Base-by-base conservation (phyloP, 2,329 filamentous ascomycete species). In the Phyllosticta paracitricarpa region DNA sequence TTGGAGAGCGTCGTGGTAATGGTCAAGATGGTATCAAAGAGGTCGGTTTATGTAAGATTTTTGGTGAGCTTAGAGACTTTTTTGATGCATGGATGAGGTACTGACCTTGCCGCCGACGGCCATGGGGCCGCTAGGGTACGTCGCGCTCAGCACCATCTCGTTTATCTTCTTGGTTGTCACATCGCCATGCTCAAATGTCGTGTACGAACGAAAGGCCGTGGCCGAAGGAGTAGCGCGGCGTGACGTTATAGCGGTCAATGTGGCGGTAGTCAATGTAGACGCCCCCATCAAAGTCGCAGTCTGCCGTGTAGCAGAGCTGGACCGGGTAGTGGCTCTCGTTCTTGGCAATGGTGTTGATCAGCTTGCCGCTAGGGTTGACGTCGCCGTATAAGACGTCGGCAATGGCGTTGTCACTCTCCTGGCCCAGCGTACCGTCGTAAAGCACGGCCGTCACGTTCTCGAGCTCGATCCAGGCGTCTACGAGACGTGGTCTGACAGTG, bases 341-440 rank as follows among this genome's bases (percentile, higher is more conserved):
- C 67, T 86, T 86, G 9, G 89, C 90, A 54, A 96, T 88, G 0
- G 91, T 96, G 75, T 95, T 96, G 0, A 91, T 91, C 2, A 97
- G 77, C 62, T 89, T 87, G 19, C 92, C 91, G 56, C 84, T 90
- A 0, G 87, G 86, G 68, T 91, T 93, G 14, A 85, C 81, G 24
- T 87, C 82, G 7, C 92, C 92, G 62, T 92, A 90, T 2, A 96
- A 77, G 1, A 96, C 81, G 66, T 95, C 89, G 1, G 84, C 83
- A 4, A 97, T 79, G 0, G 92, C 89, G 63, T 89, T 87, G 7
- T 92, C 92, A 52, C 88, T 91, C 71, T 96, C 91, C 26, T 64
- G 62, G 19, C 62, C 62, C 12, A 57, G 62, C 7, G 60, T 58
- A 3, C 57, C 57, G 12, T 56, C 57, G 40, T 61, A 58, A 4